Conservation (phyloP, 169 alveolate genomes). For the Plasmodium reichenowi region DNA sequence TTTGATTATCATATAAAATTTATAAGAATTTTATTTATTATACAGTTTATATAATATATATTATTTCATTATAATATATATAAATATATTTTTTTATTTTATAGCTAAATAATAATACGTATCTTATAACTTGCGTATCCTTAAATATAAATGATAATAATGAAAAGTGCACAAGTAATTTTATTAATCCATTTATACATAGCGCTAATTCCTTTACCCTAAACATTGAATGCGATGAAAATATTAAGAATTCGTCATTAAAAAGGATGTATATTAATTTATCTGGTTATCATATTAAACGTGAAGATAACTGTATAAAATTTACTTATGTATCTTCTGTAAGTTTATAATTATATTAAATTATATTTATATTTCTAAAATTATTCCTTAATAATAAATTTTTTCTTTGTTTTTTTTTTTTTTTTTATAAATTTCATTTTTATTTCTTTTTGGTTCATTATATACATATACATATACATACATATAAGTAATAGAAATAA, state of each 20-base stretch:
- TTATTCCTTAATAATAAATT: neutral
- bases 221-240: constrained; percentile 51
- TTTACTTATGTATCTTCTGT: constrained; percentile 47
- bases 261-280: constrained; percentile 51
- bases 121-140: constrained; percentile 29
- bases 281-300: constrained; percentile 29
- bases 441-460: neutral
- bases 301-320: constrained; percentile 10
- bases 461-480: too few species aligned
- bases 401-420: neutral
- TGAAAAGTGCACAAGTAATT: constrained; percentile 3
- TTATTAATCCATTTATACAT: constrained; percentile 22
- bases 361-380: neutral
- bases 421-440: neutral
- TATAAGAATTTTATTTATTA: neutral
- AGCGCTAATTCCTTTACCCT: constrained; percentile 34
- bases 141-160: constrained; percentile 50
- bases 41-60: neutral
- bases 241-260: constrained; percentile 27
- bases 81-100: constrained; percentile 2
- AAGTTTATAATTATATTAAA: neutral
- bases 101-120: constrained; percentile 19
- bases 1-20: too few species aligned
- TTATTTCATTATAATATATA: neutral
- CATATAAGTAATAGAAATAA: too few species aligned